Base-by-base conservation (phyloP, 208 protist genomes). In the Crithidia sp. region DNA sequence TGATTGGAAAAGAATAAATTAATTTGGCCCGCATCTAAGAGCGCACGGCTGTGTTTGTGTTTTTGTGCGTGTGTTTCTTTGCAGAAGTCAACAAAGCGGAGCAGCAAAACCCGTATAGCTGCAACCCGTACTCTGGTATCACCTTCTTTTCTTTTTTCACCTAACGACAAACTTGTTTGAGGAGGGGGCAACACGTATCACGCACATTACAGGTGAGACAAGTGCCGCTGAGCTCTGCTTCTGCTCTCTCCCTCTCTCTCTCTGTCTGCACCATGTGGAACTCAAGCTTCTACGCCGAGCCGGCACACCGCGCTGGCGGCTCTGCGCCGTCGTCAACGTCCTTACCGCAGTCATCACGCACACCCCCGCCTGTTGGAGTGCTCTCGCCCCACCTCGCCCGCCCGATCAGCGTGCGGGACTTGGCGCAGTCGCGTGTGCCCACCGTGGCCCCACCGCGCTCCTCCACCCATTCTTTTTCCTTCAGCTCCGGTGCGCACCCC, bases 371-470 rank as follows among this genome's bases (percentile, higher is more conserved):
- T 4, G 19, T 65, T 1, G 52, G 64, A 13, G 66, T 74, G 47
- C 71, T 82, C 28, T 68, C 77, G 7, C 56, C 71, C 3, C 77
- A 82, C 37, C 77, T 88, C 10, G 59, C 80, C 12, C 77, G 78
- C 5, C 84, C 84, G 5, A 88, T 88, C 65, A 88, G 84, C 64
- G 84, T 88, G 57, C 77, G 78, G 4, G 81, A 85, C 9, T 58
- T 85, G 16, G 82, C 71, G 7, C 77, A 74, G n/a, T 54, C 66
- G 16, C 74, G 60, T 2, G 66, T 47, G 3, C 60, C 52, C 14
- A 56, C 68, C 12, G 68, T 60, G 16, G 43, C 68, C 7, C 67
- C 66, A 37, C 47, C 54, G 5, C 45, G 14, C 19, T 55, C 63
- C 41, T 17, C 44, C 53, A 50, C 43, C 53, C 44, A 56, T 9